Evolutionary conservation across 1,139 yeast species (phyloP).

Genomic region (Lodderomyces pseudojiufengensis): DNA sequence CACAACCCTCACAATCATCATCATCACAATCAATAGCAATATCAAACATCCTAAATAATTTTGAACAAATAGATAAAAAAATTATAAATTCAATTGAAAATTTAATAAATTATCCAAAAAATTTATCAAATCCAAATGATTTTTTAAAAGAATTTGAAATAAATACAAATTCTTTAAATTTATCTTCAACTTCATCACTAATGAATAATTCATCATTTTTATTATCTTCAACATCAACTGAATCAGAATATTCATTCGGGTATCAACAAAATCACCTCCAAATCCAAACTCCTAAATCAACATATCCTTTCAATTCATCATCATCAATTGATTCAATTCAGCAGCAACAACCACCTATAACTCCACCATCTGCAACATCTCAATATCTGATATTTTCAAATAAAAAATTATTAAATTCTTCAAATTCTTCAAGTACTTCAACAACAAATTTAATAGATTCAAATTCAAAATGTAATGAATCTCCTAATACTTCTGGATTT

Average conservation of each 20-base stretch:
- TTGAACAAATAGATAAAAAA: constrained; percentile 17
- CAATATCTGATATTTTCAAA: constrained; percentile 39
- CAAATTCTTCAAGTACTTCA: constrained; percentile 1
- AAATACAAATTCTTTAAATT: too few species aligned
- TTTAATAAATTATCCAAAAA: constrained; percentile 21
- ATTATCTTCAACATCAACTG: too few species aligned
- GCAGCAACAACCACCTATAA: constrained; percentile 36
- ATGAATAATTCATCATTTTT: too few species aligned
- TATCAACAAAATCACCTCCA: neutral
- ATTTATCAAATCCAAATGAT: too few species aligned
- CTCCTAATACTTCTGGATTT: constrained; percentile 19
- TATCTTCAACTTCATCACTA: too few species aligned
- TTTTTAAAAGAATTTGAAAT: too few species aligned
- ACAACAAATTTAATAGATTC: too few species aligned
- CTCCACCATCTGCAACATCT: constrained; percentile 44
- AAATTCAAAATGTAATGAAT: constrained; percentile 26
- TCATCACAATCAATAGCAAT: too few species aligned
- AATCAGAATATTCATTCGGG: constrained; percentile 11
- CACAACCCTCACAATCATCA: too few species aligned
- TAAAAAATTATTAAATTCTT: constrained; percentile 18
- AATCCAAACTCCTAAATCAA: constrained; percentile 27
- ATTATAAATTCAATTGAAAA: constrained; percentile 24
- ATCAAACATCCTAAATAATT: constrained; percentile 17
- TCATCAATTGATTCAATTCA: constrained; percentile 17
- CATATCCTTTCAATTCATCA: constrained; percentile 22